A percentile compares a stretch with the other conserved stretches of the same genome.
These are phyloP conservation scores for Blastobotrys buckinghamii DNA, from an alignment of 1,139 yeast genomes.

Conservation along the genomic window DNA sequence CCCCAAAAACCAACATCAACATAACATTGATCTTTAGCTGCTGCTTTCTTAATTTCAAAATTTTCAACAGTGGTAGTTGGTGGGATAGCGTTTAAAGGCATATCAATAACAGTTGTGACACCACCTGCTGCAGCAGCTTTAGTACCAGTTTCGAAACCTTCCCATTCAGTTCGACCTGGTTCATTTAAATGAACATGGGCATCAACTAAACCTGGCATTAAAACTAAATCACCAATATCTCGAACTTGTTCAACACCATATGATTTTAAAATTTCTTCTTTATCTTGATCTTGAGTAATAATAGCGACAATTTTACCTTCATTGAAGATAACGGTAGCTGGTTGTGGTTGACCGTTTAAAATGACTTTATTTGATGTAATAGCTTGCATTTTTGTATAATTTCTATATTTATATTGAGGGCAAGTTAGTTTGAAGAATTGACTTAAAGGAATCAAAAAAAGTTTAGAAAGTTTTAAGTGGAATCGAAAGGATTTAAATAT, in stretches of 20 bases:
- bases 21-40: conserved; percentile 81
- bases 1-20: conserved; percentile 97
- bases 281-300: conserved; percentile 36
- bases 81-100: conserved; percentile 94
- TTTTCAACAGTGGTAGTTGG: conserved; percentile 85
- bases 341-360: conserved; percentile 42
- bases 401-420: too few relatives aligned
- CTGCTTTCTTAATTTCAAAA: conserved; percentile 64
- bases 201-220: conserved; percentile 89
- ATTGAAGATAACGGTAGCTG: conserved; percentile 68
- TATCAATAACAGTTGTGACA: conserved; percentile 90
- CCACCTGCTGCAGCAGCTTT: conserved; percentile 93
- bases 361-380: conserved; percentile 63
- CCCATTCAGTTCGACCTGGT: conserved; percentile 96
- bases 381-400: conserved; percentile 33
- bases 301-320: conserved; percentile 63
- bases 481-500: too few relatives aligned
- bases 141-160: conserved; percentile 90
- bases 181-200: conserved; percentile 91
- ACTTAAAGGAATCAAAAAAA: too few relatives aligned
- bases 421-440: too few relatives aligned
- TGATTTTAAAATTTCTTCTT: conserved; percentile 22
- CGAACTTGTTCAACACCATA: conserved; percentile 34
- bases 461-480: too few relatives aligned
- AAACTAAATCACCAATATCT: conserved; percentile 56